phyloP scores from a whole-genome alignment of 441 rosid species.

The Bruguiera hainesii region DNA sequence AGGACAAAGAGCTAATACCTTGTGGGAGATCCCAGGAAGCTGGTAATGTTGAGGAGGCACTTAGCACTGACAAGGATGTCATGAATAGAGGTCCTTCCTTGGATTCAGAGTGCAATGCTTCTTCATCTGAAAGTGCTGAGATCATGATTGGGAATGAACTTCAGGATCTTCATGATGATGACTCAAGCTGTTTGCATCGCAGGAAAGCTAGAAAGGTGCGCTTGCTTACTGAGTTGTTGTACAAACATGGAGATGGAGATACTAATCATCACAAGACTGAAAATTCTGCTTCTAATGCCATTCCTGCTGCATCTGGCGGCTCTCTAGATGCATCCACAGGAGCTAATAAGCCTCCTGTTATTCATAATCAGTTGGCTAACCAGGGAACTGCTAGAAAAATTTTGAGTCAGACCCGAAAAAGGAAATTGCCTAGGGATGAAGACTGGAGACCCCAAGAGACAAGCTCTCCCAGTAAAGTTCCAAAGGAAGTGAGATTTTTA shows the following conservation, averaged over 20 bases:
- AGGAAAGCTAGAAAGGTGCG: constrained; percentile 70
- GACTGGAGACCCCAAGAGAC: constrained; percentile 34
- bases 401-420: constrained; percentile 48
- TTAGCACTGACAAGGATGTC: constrained; percentile 22
- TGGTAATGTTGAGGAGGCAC: constrained; percentile 32
- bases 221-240: constrained; percentile 65
- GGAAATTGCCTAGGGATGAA: constrained; percentile 47
- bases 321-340: constrained; percentile 33
- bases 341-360: constrained; percentile 25
- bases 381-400: constrained; percentile 32
- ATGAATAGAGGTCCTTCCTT: constrained; percentile 28
- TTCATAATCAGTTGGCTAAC: constrained; percentile 24
- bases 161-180: constrained; percentile 28
- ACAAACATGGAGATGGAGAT: constrained; percentile 35
- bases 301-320: constrained; percentile 12
- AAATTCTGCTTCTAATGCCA: constrained; percentile 32
- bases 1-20: constrained; percentile 23
- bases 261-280: constrained; percentile 23
- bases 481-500: constrained; percentile 30
- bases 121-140: constrained; percentile 62
- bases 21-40: constrained; percentile 33
- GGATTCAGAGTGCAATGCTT: constrained; percentile 33
- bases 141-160: constrained; percentile 21
- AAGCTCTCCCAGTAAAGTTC: constrained; percentile 34
- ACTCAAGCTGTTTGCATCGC: constrained; percentile 44